Evolutionary conservation across 2,329 filamentous ascomycete genomes (phyloP).

Genomic region (Gnomoniopsis smithogilvyi): DNA sequence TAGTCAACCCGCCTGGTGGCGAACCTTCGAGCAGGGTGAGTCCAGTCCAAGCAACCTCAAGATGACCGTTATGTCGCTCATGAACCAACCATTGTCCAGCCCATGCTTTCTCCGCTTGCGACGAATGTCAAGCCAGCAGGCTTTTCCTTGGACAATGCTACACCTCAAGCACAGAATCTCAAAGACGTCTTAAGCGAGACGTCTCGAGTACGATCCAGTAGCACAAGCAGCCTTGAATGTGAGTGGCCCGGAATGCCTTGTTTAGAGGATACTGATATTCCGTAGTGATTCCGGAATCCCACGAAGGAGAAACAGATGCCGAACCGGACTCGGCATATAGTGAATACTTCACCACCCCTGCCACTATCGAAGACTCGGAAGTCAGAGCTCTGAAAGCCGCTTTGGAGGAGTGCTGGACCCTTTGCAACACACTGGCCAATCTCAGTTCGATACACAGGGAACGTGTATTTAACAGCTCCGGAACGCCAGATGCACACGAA

Average conservation of each 20-base stretch:
- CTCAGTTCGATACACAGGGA: conserved; percentile 81
- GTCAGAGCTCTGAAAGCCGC: conserved; percentile 69
- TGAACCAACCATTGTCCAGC: conserved; percentile 35
- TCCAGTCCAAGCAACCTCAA: background rate
- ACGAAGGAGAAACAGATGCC: conserved; percentile 47
- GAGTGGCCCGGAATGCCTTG: conserved; percentile 24
- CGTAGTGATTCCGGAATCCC: conserved; percentile 49
- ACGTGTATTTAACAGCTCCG: conserved; percentile 72
- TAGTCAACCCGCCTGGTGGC: conserved; percentile 31
- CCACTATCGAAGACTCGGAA: conserved; percentile 49
- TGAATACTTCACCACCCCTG: conserved; percentile 38
- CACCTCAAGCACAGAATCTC: conserved; percentile 79
- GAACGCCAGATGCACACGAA: conserved; percentile 74
- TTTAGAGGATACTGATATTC: conserved; percentile 24
- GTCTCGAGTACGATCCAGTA: conserved; percentile 59
- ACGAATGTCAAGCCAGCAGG: conserved; percentile 67
- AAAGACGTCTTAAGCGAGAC: conserved; percentile 65
- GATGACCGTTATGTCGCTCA: background rate
- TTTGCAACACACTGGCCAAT: conserved; percentile 86
- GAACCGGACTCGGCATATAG: conserved; percentile 55
- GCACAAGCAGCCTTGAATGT: conserved; percentile 78
- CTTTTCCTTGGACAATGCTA: conserved; percentile 67
- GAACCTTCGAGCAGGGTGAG: conserved; percentile 36
- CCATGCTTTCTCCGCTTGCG: conserved; percentile 67
- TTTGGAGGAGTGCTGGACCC: conserved; percentile 85